These are phyloP conservation scores for Pilaira anomala DNA, from an alignment of 192 early-diverging fungal genomes.

Conservation along the genomic window DNA sequence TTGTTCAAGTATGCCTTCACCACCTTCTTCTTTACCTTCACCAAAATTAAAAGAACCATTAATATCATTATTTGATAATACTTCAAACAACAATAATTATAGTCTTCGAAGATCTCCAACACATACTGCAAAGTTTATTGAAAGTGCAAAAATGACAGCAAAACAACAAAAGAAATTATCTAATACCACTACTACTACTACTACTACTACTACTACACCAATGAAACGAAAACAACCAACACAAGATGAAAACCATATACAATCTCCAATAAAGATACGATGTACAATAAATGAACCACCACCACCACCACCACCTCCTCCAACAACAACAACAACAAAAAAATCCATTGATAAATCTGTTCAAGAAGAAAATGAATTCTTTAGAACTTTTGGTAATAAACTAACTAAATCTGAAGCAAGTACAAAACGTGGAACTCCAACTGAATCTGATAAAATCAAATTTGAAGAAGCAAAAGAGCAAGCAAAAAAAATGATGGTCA, in stretches of 20 bases:
- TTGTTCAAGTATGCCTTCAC: conserved; percentile 30
- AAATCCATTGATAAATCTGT: too few relatives aligned
- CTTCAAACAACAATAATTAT: conserved; percentile 15
- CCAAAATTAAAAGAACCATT: neutral
- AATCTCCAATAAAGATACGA: neutral
- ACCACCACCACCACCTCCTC: too few relatives aligned
- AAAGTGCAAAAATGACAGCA: neutral
- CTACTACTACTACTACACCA: neutral
- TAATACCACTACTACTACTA: too few relatives aligned
- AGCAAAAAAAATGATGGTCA: conserved; percentile 16
- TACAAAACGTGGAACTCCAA: conserved; percentile 50
- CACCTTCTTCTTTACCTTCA: conserved; percentile 8
- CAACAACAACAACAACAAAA: neutral
- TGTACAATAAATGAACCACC: neutral
- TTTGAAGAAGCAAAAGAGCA: conserved; percentile 53
- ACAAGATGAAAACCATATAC: neutral
- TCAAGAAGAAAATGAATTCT: conserved; percentile 20
- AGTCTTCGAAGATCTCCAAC: conserved; percentile 21
- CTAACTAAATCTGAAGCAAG: conserved; percentile 52
- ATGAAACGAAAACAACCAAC: neutral
- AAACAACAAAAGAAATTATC: neutral
- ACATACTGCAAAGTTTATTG: neutral
- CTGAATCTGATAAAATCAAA: conserved; percentile 42
- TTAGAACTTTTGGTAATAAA: conserved; percentile 45
- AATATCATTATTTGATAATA: neutral